phyloP scores from a whole-genome alignment of 169 alveolate genomes.

The Sarcocystis neurona region DNA sequence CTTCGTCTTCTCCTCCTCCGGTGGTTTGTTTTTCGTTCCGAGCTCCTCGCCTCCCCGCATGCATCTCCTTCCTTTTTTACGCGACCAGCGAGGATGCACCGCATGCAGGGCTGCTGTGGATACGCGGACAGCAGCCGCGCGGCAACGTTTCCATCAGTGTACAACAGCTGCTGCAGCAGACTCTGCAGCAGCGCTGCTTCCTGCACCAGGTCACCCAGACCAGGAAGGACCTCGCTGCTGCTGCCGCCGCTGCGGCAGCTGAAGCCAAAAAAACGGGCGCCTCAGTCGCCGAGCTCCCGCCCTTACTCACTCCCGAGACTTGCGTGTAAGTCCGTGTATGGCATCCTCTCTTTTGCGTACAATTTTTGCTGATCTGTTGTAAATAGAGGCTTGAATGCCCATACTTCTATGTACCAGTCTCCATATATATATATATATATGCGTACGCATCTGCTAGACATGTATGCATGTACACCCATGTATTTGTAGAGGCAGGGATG shows the following conservation, averaged over 20 bases:
- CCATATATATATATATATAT: background rate
- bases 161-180: conserved; percentile 17
- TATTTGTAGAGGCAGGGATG: no score
- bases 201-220: conserved; percentile 12
- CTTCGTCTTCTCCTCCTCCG: conserved; percentile 30
- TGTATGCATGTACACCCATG: no score
- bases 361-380: background rate
- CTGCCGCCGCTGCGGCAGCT: no score
- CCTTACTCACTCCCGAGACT: background rate
- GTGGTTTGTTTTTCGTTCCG: conserved; percentile 39
- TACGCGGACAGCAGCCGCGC: conserved; percentile 43
- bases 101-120: no score
- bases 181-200: conserved; percentile 6
- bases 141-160: conserved; percentile 54
- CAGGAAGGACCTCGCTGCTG: background rate
- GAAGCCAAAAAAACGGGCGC: no score
- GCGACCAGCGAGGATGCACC: conserved; percentile 48
- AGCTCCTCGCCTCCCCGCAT: conserved; percentile 42
- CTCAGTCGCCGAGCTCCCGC: no score
- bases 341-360: no score
- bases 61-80: conserved; percentile 45
- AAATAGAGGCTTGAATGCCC: background rate
- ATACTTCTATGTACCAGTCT: background rate
- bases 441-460: no score
- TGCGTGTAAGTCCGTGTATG: no score